phyloP scores from a whole-genome alignment of 2,329 filamentous ascomycete species.

The Colletotrichum musicola region DNA sequence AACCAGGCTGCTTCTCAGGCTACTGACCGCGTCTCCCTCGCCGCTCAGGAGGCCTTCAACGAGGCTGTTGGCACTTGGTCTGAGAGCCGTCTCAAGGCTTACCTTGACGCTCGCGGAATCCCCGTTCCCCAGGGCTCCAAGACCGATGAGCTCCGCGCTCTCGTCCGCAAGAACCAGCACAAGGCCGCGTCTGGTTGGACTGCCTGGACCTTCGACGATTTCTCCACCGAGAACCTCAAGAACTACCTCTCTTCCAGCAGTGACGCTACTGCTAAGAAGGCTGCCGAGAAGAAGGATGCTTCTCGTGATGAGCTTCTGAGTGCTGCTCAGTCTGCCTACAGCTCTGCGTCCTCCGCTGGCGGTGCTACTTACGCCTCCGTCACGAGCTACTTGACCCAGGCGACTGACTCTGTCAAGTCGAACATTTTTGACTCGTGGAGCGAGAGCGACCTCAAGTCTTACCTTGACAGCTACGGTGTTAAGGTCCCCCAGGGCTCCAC shows the following conservation, averaged over 20 bases:
- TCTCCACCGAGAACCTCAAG: slow-evolving; percentile 78
- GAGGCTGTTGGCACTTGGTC: slow-evolving; percentile 74
- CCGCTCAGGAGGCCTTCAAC: slow-evolving; percentile 76
- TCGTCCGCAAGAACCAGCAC: slow-evolving; percentile 80
- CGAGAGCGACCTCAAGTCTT: slow-evolving; percentile 79
- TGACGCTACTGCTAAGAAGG: slow-evolving; percentile 68
- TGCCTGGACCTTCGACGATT: slow-evolving; percentile 85
- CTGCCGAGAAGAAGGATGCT: slow-evolving; percentile 71
- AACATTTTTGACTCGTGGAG: slow-evolving; percentile 80
- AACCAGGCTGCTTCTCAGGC: slow-evolving; percentile 83
- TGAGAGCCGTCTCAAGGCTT: slow-evolving; percentile 81
- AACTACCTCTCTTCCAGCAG: slow-evolving; percentile 66
- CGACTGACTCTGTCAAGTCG: slow-evolving; percentile 75
- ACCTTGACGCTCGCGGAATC: slow-evolving; percentile 81
- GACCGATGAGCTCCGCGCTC: slow-evolving; percentile 78
- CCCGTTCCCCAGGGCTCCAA: slow-evolving; percentile 80
- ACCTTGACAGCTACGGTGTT: slow-evolving; percentile 84
- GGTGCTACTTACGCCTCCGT: slow-evolving; percentile 73
- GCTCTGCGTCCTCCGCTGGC: slow-evolving; percentile 69
- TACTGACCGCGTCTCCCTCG: slow-evolving; percentile 75
- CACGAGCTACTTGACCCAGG: slow-evolving; percentile 76
- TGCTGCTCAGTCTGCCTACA: slow-evolving; percentile 72
- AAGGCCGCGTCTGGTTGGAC: slow-evolving; percentile 76
- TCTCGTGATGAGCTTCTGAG: slow-evolving; percentile 80
- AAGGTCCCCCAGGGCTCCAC: slow-evolving; percentile 75